Evolutionary conservation across 495 filamentous ascomycete species (phyloP), one percentile per base, ranked within the genome.

Genomic region (Cairneyella variabilis): DNA sequence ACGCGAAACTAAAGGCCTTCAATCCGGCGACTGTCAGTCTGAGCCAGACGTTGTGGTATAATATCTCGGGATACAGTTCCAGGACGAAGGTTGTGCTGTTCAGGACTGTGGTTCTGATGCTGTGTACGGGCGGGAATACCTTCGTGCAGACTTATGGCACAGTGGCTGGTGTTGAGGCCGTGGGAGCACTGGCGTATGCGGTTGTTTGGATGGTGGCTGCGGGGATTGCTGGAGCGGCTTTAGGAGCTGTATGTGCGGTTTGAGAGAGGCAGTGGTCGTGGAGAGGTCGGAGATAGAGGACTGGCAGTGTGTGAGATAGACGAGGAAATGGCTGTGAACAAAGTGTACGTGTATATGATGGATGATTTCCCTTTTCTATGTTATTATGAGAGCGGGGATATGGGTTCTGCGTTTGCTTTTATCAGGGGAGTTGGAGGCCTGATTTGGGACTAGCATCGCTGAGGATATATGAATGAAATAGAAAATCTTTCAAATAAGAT

Each of bases 151-250:
- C 81, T 1, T 77, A 75, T 20, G 66, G 79, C 23, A 84, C 77
- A 0, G 64, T 95, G 20, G 71, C 77, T n/a, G 82, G 87, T 16
- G 79, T 86, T 8, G 85, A 88, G 57, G 58, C 80, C 1, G 64
- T 71, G 6, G 90, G 90, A 22, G 85, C 88, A 0, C 70, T 68
- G 10, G 83, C 76, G 0, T 96, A 86, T 75, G 83, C 86, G 2
- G 70, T 70, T 11, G 70, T 91, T 12, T 96, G 88, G 88, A 79
- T 78, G 37, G 51, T 77, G 12, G 84, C 85, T 1, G 76, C 78
- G 0, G 56, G 77, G 51, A 59, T 82, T 30, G 79, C 81, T 3
- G 85, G 86, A 1, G 58, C 74, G 12, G 74, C 69, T 41, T 80
- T 86, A 40, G 69, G 70, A 23, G 66, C 71, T 69, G 74, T 63